Base-by-base conservation (phyloP, 495 filamentous ascomycete species). In the Cenococcum geophilum region DNA sequence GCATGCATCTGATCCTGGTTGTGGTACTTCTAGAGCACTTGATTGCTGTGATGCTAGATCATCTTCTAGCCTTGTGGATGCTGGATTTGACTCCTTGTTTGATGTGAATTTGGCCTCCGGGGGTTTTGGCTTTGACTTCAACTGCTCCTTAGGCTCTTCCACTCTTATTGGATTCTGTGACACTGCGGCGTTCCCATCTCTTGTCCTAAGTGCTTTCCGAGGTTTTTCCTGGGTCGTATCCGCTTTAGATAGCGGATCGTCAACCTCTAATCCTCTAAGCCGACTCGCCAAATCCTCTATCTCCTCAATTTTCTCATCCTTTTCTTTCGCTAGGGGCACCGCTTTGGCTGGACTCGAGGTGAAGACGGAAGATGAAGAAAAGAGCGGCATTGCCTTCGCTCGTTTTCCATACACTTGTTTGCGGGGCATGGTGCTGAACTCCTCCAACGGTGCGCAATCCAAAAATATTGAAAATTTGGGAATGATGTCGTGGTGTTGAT, bases 331-430 rank as follows among this genome's bases (percentile, higher is more conserved):
- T 20, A 32, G 1, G n/a, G 23, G 0, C 14, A 1, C 25, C 1
- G 40, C 20, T 23, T 32, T 56, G 32, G 53, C 34, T 32, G 61
- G 66, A 16, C 49, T 54, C 0, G 49, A 52, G 20, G 22, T 23
- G 25, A 25, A 23, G 25, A 68, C 20, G 47, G 59, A 51, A 50
- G 61, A 59, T 20, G 62, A 25, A 50, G 27, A 60, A 37, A 35
- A 45, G 0, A 58, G 16, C 14, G 62, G 42, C 18, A 43, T 22
- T 20, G 64, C 62, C 55, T 60, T 64, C 20, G 66, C 51, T 40
- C 66, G 66, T 45, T 74, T 74, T 50, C 72, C 72, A 45, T 74
- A 74, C 18, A 72, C 70, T 35, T 66, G 51, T 52, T 62, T 70
- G 23, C 60, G 62, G 4, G 71, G 71, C 71, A 73, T 73, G 36